Evolutionary conservation across 176 grass and related monocot genomes (phyloP).

Genomic region (Thinopyrum elongatum): DNA sequence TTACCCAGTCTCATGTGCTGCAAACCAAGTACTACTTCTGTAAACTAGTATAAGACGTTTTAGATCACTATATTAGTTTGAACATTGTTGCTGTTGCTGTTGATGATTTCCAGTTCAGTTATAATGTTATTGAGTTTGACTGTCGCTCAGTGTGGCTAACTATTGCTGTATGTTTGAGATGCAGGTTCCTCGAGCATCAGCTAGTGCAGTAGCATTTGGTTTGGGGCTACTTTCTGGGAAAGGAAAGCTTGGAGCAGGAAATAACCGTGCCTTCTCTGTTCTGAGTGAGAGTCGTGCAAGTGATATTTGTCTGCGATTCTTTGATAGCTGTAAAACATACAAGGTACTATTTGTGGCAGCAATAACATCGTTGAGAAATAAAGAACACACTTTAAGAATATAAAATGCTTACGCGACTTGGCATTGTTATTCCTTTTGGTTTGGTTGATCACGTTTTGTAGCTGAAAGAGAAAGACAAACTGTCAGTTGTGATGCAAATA

Average conservation of each 20-base stretch:
- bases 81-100: not conserved
- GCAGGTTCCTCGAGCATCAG: slow-evolving; percentile 92
- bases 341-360: slow-evolving; percentile 55
- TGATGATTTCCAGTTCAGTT: not conserved
- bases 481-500: not conserved
- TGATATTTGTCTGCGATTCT: slow-evolving; percentile 90
- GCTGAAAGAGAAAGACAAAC: not conserved
- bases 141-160: not conserved
- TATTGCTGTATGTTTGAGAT: slow-evolving; percentile 11
- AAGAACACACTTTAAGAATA: not conserved
- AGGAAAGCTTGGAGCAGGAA: slow-evolving; percentile 76
- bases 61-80: not conserved
- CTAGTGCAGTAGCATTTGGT: slow-evolving; percentile 96
- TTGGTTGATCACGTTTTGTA: not conserved
- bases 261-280: slow-evolving; percentile 86
- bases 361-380: not conserved
- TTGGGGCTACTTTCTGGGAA: slow-evolving; percentile 87
- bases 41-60: no score
- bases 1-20: not conserved
- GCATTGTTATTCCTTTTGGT: not conserved
- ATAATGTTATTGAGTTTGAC: slow-evolving; percentile 4
- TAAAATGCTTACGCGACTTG: not conserved
- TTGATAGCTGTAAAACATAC: slow-evolving; percentile 83
- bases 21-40: no score
- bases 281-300: slow-evolving; percentile 92